Conservation (phyloP, 768 basidiomycete genomes). For the Termitomyces sp. region DNA sequence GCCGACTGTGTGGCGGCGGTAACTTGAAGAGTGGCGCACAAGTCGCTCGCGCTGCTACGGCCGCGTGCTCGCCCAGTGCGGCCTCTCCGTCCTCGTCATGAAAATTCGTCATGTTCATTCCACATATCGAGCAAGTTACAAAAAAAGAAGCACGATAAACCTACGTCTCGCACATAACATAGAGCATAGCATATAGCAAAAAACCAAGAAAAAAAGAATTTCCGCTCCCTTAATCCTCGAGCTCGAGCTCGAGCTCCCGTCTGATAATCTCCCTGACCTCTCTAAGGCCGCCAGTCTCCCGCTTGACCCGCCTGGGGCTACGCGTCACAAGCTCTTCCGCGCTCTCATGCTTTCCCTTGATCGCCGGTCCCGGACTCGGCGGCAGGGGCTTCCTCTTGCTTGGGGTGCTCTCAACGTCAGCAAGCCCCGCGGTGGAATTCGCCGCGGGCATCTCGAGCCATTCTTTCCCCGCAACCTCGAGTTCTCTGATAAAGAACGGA, state of each 20-base stretch:
- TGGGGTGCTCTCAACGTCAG: constrained; percentile 28
- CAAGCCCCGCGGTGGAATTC: constrained; percentile 13
- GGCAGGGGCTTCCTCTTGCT: constrained; percentile 29
- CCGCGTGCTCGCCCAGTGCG: too few species aligned
- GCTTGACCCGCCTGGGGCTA: constrained; percentile 68
- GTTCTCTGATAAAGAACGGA: constrained; percentile 70
- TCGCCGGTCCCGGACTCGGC: constrained; percentile 40
- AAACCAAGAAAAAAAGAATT: neutral
- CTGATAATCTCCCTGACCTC: constrained; percentile 80
- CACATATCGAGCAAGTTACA: constrained; percentile 18
- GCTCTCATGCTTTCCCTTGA: constrained; percentile 47
- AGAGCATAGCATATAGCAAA: constrained; percentile 26
- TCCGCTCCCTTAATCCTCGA: constrained; percentile 43
- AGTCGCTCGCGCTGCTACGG: too few species aligned
- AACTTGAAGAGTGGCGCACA: too few species aligned
- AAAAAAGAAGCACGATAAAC: constrained; percentile 4
- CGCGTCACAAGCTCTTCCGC: constrained; percentile 55
- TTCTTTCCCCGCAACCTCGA: constrained; percentile 34
- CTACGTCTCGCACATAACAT: constrained; percentile 10
- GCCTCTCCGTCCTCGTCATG: too few species aligned
- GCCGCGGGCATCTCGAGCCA: constrained; percentile 61
- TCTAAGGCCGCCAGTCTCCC: constrained; percentile 67
- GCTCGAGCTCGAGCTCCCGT: constrained; percentile 65
- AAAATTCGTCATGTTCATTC: too few species aligned
- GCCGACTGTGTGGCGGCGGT: too few species aligned